Base-by-base conservation (phyloP, 1,284 basidiomycete species). In the Rhodotorula sp. region DNA sequence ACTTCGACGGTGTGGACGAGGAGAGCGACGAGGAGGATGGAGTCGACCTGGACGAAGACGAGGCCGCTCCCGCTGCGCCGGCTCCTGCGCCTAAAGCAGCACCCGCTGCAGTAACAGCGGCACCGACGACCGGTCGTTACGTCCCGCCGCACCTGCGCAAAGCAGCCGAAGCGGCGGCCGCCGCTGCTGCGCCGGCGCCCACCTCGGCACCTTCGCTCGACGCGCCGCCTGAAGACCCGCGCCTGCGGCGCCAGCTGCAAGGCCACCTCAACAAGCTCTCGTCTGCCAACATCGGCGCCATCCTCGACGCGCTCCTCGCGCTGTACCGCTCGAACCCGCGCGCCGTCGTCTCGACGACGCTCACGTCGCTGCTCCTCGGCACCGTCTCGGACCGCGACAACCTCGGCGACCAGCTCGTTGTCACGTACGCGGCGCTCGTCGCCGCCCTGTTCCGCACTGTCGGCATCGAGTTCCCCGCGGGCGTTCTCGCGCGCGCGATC, bases 381-480 rank as follows among this genome's bases (percentile, higher is more conserved):
- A 90, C 91, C 56, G 91, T 97, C 61, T 88, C 92, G 1, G 87
- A 90, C 23, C 88, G 91, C 0, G 90, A 91, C 61, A 85, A 92
- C 7, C 85, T 98, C 61, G 94, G 80, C 62, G 81, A 98, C 80
- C 92, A 91, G 3, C 95, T 93, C 78, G 91, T 98, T 63, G 89
- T 94, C 21, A 85, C 97, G 8, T 90, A 98, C 79, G 93, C 94
- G 0, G 91, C 92, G 0, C 88, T 99, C 56, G 87, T 97, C 42
- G 89, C 91, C 1, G 88, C 89, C 61, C 83, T 98, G 58, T 89
- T 97, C 82, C 91, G 90, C 78, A 85, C 93, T 19, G 84, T 96
- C 21, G 95, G 96, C 1, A 84, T 94, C 57, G 96, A 97, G 78
- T 96, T 98, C 78, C 93, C 93, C 88, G 83, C 74, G 85, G 80